These are phyloP conservation scores for Clavispora vitiphila DNA, from an alignment of 805 yeast genomes.

Conservation along the genomic window DNA sequence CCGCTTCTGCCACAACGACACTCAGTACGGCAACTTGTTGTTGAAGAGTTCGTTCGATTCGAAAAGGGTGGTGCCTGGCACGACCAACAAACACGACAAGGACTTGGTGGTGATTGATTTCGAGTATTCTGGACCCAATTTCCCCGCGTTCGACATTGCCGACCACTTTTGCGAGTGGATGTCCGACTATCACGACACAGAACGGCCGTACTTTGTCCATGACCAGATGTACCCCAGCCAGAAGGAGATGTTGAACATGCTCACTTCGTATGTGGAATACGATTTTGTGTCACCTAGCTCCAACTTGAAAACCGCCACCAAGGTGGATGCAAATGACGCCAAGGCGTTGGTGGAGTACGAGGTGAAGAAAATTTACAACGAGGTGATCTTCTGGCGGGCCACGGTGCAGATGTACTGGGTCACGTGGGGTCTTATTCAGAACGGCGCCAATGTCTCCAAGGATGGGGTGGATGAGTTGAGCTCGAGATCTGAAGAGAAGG, in stretches of 20 bases:
- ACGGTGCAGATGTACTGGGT: conserved; percentile 78
- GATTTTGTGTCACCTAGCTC: conserved; percentile 36
- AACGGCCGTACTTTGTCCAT: conserved; percentile 47
- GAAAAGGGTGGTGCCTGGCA: conserved; percentile 24
- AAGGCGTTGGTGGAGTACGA: conserved; percentile 31
- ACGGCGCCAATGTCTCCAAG: conserved; percentile 35
- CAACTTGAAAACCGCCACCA: conserved; percentile 19
- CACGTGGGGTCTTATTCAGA: conserved; percentile 87
- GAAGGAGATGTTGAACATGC: conserved; percentile 63
- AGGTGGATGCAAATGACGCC: conserved; percentile 12
- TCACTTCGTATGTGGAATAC: conserved; percentile 74
- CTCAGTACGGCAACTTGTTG: conserved; percentile 91
- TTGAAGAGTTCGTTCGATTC: conserved; percentile 55
- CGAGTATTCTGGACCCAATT: conserved; percentile 89
- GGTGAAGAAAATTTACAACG: conserved; percentile 53
- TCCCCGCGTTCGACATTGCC: conserved; percentile 84
- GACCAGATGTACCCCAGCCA: conserved; percentile 58
- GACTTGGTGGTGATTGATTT: conserved; percentile 91
- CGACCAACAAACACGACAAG: conserved; percentile 30
- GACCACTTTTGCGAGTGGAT: conserved; percentile 97
- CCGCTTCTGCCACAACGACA: conserved; percentile 91
- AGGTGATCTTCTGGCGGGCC: conserved; percentile 74
- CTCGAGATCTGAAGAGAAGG: conserved; percentile 24
- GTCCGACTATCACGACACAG: conserved; percentile 78
- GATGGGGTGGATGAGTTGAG: conserved; percentile 12